Conservation (phyloP, 2,329 filamentous ascomycete species). For the Penicillium sp. region DNA sequence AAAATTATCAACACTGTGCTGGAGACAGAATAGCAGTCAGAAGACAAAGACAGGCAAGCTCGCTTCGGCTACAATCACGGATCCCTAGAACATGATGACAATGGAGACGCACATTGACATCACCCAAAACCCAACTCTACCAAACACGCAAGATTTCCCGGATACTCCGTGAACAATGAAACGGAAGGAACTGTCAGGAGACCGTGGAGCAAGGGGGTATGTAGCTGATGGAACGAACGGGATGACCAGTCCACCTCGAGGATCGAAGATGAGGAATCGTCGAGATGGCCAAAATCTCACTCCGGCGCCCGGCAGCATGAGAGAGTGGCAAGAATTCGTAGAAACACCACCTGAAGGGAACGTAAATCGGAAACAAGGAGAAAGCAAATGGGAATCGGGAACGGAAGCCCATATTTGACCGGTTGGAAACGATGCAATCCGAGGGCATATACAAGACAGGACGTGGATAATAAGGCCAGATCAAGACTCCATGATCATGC, state of each 20-base stretch:
- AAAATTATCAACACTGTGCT: conserved; percentile 4
- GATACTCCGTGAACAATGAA: not conserved
- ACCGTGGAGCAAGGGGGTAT: conserved; percentile 7
- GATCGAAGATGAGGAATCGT: not conserved
- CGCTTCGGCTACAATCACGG: not conserved
- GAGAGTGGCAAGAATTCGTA: not conserved
- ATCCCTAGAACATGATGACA: conserved; percentile 2
- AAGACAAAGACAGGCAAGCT: not conserved
- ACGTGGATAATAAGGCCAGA: conserved; percentile 27
- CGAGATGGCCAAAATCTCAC: not conserved
- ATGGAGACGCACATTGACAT: not conserved
- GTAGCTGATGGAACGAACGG: not conserved
- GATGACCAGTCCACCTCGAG: not conserved
- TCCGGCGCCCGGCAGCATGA: not conserved
- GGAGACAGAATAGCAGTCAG: not conserved
- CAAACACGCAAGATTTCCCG: conserved; percentile 6
- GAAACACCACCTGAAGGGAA: not conserved
- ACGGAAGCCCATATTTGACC: conserved; percentile 20
- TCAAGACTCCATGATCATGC: conserved; percentile 41
- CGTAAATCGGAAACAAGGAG: not conserved
- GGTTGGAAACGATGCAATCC: conserved; percentile 20
- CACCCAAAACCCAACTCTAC: conserved; percentile 9
- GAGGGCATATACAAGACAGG: conserved; percentile 35
- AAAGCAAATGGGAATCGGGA: conserved; percentile 1
- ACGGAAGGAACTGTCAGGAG: not conserved